A percentile compares a stretch with the other conserved stretches of the same genome.
Evolutionary conservation across 2,329 filamentous ascomycete species (phyloP).

Genomic region (Trichophyton mentagrophytes): DNA sequence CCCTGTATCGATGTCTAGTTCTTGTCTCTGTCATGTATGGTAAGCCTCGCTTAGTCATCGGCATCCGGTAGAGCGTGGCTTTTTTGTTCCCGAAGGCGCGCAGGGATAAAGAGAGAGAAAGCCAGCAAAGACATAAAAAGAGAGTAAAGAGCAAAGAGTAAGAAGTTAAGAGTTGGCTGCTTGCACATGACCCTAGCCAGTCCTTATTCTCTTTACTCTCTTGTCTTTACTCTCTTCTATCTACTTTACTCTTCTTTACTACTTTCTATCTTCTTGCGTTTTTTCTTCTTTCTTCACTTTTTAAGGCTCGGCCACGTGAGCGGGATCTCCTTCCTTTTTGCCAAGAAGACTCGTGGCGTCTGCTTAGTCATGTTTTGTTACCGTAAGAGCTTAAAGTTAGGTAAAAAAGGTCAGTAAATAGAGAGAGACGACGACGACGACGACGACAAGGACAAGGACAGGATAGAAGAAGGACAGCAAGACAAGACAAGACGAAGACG

Average conservation of each 20-base stretch:
- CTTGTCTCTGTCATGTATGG: not conserved
- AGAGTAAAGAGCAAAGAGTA: not conserved
- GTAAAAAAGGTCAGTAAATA: no score
- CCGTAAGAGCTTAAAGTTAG: not conserved
- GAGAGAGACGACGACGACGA: no score
- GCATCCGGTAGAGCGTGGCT: not conserved
- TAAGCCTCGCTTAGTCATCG: not conserved
- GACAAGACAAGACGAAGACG: no score
- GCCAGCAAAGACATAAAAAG: not conserved
- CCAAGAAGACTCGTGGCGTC: constrained; percentile 1
- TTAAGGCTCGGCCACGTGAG: constrained; percentile 2
- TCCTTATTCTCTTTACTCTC: not conserved
- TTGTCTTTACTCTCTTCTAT: not conserved
- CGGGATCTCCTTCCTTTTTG: not conserved
- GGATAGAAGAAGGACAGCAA: no score
- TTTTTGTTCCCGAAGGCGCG: not conserved
- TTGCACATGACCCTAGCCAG: not conserved
- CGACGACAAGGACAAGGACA: not conserved
- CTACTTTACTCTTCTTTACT: not conserved
- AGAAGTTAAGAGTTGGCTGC: no score
- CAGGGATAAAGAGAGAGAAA: not conserved
- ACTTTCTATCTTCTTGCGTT: not conserved
- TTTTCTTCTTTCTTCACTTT: not conserved
- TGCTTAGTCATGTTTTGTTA: not conserved
- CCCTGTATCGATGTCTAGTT: no score